Evolutionary conservation across 2,329 filamentous ascomycete genomes (phyloP).

Genomic region (Paraconiothyrium sp.): DNA sequence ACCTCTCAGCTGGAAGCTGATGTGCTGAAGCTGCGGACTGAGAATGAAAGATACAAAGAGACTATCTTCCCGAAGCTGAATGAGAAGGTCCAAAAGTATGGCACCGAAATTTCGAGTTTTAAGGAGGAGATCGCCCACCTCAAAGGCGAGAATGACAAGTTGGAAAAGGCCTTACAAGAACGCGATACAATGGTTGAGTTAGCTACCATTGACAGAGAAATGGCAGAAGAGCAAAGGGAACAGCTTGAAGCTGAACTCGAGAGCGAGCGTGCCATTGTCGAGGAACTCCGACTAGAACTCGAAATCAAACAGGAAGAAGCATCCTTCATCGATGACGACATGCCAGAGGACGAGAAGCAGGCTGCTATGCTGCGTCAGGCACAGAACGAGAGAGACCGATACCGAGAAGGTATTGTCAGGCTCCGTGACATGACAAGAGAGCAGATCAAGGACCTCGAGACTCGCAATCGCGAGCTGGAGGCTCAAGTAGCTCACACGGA

Average conservation of each 20-base stretch:
- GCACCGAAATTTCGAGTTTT: conserved; percentile 79
- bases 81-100: conserved; percentile 84
- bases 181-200: conserved; percentile 87
- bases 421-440: conserved; percentile 89
- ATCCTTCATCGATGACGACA: conserved; percentile 80
- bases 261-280: conserved; percentile 78
- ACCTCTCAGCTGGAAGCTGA: conserved; percentile 64
- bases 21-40: conserved; percentile 84
- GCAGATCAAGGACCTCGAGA: conserved; percentile 78
- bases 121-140: conserved; percentile 78
- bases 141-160: conserved; percentile 61
- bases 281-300: conserved; percentile 87
- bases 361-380: conserved; percentile 91
- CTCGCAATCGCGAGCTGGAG: conserved; percentile 54
- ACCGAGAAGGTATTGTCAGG: conserved; percentile 84
- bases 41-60: conserved; percentile 76
- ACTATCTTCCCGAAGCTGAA: conserved; percentile 89
- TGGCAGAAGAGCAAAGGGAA: conserved; percentile 94
- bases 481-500: conserved; percentile 44
- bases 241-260: conserved; percentile 77
- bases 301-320: conserved; percentile 91
- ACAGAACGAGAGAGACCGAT: conserved; percentile 87
- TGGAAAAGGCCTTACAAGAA: conserved; percentile 78
- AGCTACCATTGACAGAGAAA: conserved; percentile 88
- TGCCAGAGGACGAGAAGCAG: conserved; percentile 86